Conservation (phyloP, 768 basidiomycete species). For the Paxillus ammoniavirescens region DNA sequence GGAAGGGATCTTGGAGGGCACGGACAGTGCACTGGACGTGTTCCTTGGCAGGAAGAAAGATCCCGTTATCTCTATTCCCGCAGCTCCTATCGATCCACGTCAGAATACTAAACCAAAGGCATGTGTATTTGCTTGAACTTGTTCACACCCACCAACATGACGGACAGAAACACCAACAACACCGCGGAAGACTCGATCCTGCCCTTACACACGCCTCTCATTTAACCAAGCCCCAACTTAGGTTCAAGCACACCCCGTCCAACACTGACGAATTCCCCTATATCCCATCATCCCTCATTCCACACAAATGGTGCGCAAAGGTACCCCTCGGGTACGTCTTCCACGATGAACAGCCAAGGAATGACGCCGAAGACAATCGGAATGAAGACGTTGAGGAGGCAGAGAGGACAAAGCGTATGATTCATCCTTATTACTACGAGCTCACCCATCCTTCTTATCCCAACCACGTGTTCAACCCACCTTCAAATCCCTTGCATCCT, state of each 20-base stretch:
- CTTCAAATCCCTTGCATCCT: constrained; percentile 50
- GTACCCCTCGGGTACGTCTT: constrained; percentile 74
- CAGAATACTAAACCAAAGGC: constrained; percentile 33
- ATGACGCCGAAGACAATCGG: constrained; percentile 12
- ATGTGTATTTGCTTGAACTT: not conserved
- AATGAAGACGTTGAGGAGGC: constrained; percentile 21
- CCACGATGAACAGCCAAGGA: constrained; percentile 25
- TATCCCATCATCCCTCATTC: constrained; percentile 54
- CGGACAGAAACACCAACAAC: constrained; percentile 32
- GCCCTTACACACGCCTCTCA: constrained; percentile 72
- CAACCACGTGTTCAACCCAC: constrained; percentile 56
- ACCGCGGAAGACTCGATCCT: constrained; percentile 51
- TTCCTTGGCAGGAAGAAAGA: constrained; percentile 68
- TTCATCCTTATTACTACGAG: constrained; percentile 87
- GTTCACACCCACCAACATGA: constrained; percentile 7
- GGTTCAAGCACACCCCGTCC: constrained; percentile 59
- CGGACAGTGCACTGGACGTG: constrained; percentile 83
- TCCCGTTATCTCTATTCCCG: constrained; percentile 60
- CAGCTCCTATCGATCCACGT: constrained; percentile 17
- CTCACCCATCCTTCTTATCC: constrained; percentile 75
- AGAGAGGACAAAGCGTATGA: constrained; percentile 24
- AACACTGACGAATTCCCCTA: constrained; percentile 60
- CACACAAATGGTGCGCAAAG: constrained; percentile 79
- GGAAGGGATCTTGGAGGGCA: constrained; percentile 82
- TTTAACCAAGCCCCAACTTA: constrained; percentile 78